Evolutionary conservation across 2,329 filamentous ascomycete genomes (phyloP).

Genomic region (Kalaharituber pfeilii): DNA sequence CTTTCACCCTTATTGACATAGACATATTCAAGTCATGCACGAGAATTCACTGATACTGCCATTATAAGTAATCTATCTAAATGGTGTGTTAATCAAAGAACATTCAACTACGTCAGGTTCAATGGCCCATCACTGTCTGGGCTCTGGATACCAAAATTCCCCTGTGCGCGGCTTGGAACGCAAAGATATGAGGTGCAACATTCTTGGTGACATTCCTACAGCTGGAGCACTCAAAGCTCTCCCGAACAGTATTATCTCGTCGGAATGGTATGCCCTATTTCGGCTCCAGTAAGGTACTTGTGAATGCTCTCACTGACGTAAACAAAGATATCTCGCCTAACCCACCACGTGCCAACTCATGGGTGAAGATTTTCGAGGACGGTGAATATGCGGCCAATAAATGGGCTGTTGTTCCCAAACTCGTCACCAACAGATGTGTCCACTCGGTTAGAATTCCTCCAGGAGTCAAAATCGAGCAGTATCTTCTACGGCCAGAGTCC

Average conservation of each 20-base stretch:
- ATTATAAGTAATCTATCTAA: neutral
- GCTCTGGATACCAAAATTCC: conserved; percentile 28
- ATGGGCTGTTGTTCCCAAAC: conserved; percentile 8
- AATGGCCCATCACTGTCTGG: conserved; percentile 24
- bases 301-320: conserved; percentile 22
- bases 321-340: conserved; percentile 37
- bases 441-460: conserved; percentile 22
- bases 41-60: neutral
- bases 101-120: conserved; percentile 1
- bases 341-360: conserved; percentile 30
- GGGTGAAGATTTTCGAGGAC: conserved; percentile 33
- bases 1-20: too few species aligned
- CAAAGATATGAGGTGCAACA: conserved; percentile 29
- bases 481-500: conserved; percentile 5
- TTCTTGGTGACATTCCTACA: conserved; percentile 27
- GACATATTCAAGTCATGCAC: too few species aligned
- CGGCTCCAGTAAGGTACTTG: conserved; percentile 18
- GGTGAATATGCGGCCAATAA: conserved; percentile 16
- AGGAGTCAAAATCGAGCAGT: conserved; percentile 27
- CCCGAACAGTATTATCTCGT: conserved; percentile 28
- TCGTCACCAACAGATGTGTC: conserved; percentile 18
- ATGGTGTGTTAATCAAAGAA: neutral
- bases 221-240: conserved; percentile 25
- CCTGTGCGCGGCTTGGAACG: conserved; percentile 28
- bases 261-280: conserved; percentile 29